These are phyloP conservation scores for Teratosphaeria epicoccoides DNA, from an alignment of 2,329 filamentous ascomycete species.

Conservation along the genomic window DNA sequence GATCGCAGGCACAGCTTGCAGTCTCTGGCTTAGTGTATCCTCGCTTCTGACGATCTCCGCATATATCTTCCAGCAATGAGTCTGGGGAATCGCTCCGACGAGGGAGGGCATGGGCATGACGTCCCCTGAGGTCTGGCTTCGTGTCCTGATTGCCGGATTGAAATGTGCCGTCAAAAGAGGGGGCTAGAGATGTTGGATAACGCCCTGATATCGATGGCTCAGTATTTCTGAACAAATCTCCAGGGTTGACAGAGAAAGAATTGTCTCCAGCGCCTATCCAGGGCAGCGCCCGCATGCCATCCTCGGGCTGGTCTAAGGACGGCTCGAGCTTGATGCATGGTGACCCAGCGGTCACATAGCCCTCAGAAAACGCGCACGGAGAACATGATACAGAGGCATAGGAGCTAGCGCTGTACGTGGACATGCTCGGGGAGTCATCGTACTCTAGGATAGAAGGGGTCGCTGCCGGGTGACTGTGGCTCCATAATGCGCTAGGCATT, in stretches of 20 bases:
- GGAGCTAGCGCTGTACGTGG: slow-evolving; percentile 15
- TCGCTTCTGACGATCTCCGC: slow-evolving; percentile 15
- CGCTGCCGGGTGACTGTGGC: slow-evolving; percentile 1
- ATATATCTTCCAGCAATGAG: neutral
- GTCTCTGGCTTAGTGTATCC: slow-evolving; percentile 46
- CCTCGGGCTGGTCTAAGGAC: neutral
- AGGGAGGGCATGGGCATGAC: neutral
- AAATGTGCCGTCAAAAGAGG: neutral
- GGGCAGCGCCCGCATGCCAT: neutral
- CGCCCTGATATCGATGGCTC: neutral
- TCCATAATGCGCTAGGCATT: slow-evolving; percentile 8
- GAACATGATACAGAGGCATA: slow-evolving; percentile 15
- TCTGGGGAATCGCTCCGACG: neutral
- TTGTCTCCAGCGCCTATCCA: neutral
- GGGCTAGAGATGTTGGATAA: neutral
- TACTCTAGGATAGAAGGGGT: slow-evolving; percentile 3
- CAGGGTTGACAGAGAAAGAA: neutral
- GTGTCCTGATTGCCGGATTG: neutral
- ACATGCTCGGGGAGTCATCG: slow-evolving; percentile 12
- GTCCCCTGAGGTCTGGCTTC: neutral
- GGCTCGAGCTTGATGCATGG: slow-evolving; percentile 18
- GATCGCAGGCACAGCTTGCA: slow-evolving; percentile 60
- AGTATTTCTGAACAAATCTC: neutral
- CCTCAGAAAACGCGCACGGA: slow-evolving; percentile 15
- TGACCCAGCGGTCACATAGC: slow-evolving; percentile 5